phyloP scores from a whole-genome alignment of 352 stramenopile species.

The Globisporangium nodosum region DNA sequence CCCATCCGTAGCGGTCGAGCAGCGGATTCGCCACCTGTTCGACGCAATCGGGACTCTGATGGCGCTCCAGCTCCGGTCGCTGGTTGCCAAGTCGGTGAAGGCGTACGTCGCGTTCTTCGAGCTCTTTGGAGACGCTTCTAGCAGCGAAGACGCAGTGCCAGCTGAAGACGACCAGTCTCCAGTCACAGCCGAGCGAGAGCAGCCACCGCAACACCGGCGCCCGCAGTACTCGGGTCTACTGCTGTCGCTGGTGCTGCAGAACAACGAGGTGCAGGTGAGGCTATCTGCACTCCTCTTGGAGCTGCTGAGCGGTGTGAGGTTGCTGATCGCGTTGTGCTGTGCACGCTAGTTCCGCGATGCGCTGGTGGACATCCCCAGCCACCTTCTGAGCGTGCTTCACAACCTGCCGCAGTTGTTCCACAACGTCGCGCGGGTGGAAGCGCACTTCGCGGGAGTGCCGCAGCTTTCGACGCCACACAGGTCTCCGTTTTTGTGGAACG shows the following conservation, averaged over 20 bases:
- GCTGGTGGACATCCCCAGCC: conserved; percentile 48
- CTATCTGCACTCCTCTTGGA: neutral
- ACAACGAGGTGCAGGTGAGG: conserved; percentile 1
- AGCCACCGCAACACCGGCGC: neutral
- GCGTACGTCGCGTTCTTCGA: conserved; percentile 69
- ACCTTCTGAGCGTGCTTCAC: conserved; percentile 59
- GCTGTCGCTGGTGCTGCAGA: neutral
- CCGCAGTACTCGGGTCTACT: neutral
- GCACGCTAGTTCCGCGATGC: conserved; percentile 36
- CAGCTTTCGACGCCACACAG: conserved; percentile 10
- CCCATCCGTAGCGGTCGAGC: conserved; percentile 13
- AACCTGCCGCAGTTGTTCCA: conserved; percentile 63
- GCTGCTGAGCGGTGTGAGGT: neutral
- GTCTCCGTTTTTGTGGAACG: conserved; percentile 58
- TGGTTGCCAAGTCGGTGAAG: conserved; percentile 60
- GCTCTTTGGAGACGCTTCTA: conserved; percentile 19
- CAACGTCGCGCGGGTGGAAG: conserved; percentile 60
- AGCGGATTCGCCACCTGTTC: conserved; percentile 44
- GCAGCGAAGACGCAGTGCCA: no score
- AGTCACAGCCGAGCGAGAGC: neutral
- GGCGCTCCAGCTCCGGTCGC: conserved; percentile 62
- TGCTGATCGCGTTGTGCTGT: neutral
- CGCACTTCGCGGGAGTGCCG: conserved; percentile 43
- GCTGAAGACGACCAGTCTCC: neutral
- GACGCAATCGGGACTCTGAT: conserved; percentile 62